Conservation (phyloP, 768 basidiomycete genomes). For the Lactarius deliciosus region DNA sequence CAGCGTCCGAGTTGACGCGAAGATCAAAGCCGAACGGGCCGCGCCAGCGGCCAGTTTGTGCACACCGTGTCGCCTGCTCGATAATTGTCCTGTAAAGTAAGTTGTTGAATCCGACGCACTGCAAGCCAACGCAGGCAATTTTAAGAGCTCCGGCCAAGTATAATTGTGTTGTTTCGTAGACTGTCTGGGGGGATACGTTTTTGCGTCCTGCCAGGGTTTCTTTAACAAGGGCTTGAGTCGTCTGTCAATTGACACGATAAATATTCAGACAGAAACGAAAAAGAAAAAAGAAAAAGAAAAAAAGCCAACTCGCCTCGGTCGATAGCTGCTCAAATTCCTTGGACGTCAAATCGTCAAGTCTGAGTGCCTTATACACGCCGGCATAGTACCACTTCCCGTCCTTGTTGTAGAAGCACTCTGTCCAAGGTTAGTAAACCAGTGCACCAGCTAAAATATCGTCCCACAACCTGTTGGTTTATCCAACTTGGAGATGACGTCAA, state of each 20-base stretch:
- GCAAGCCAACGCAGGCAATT: constrained; percentile 70
- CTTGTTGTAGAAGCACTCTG: constrained; percentile 81
- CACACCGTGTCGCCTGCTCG: constrained; percentile 56
- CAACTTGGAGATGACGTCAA: constrained; percentile 62
- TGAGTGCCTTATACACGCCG: constrained; percentile 69
- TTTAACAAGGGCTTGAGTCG: constrained; percentile 62
- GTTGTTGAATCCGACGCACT: constrained; percentile 76
- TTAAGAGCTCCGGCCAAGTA: constrained; percentile 72
- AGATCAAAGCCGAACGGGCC: constrained; percentile 28
- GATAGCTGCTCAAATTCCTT: constrained; percentile 71
- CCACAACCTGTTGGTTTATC: constrained; percentile 59
- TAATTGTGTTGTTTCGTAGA: constrained; percentile 72
- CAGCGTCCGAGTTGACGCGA: constrained; percentile 15
- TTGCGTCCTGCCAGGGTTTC: constrained; percentile 71
- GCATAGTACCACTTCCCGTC: constrained; percentile 84
- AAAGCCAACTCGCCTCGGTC: constrained; percentile 47
- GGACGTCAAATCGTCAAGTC: constrained; percentile 59
- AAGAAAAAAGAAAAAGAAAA: background rate
- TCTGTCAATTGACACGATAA: constrained; percentile 40
- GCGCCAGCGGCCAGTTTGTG: constrained; percentile 36
- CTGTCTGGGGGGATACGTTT: constrained; percentile 74
- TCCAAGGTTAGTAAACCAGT: background rate
- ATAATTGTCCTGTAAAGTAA: constrained; percentile 62
- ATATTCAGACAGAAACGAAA: background rate
- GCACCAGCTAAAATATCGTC: background rate